These are phyloP conservation scores for Solanum chilense DNA, from an alignment of 257 asterid genomes.

Conservation along the genomic window DNA sequence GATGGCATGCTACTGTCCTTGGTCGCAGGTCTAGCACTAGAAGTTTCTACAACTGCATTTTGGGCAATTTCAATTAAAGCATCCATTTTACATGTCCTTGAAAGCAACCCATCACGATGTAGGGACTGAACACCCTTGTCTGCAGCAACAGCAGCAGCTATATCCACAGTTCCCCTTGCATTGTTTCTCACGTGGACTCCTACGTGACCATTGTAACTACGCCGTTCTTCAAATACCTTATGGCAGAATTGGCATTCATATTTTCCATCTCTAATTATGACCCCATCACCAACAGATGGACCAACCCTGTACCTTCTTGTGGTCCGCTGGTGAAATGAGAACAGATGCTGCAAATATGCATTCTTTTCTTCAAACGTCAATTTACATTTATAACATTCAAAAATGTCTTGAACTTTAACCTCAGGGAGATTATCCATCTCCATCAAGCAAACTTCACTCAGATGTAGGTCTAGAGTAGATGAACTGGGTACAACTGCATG, in stretches of 20 bases:
- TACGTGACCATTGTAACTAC: constrained; percentile 80
- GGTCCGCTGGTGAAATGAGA: constrained; percentile 73
- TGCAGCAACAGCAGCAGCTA: constrained; percentile 16
- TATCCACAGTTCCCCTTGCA: constrained; percentile 34
- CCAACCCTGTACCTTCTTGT: constrained; percentile 66
- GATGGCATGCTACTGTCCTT: constrained; percentile 15
- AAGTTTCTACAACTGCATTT: constrained; percentile 24
- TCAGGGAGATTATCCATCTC: constrained; percentile 83
- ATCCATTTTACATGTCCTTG: constrained; percentile 39
- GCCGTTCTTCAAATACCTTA: constrained; percentile 73
- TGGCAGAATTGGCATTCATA: constrained; percentile 93
- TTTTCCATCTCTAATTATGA: constrained; percentile 71
- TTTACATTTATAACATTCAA: constrained; percentile 80
- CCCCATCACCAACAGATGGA: constrained; percentile 69
- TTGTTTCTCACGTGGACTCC: constrained; percentile 74
- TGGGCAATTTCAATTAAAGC: constrained; percentile 48
- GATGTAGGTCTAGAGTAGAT: constrained; percentile 23
- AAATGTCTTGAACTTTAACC: constrained; percentile 70
- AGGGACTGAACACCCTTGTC: constrained; percentile 26
- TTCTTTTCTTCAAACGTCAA: constrained; percentile 58
- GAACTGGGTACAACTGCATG: constrained; percentile 24
- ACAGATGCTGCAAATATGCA: constrained; percentile 72
- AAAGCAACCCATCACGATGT: constrained; percentile 17
- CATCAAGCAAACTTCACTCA: constrained; percentile 28
- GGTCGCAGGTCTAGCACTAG: constrained; percentile 19